Conservation (phyloP, 768 basidiomycete species). For the Pisolithus sp. region DNA sequence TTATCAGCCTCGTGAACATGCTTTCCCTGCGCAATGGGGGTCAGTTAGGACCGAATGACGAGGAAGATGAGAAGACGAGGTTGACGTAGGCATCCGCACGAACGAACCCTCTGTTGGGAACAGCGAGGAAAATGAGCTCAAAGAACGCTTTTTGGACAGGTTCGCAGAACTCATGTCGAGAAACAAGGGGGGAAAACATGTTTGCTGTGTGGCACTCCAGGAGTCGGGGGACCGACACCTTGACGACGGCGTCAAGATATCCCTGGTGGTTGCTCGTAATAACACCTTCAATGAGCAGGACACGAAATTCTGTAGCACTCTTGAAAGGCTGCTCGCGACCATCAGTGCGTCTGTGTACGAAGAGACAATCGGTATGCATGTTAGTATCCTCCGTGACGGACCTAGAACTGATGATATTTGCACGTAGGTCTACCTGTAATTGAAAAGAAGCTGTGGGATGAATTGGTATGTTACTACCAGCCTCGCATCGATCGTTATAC, state of each 20-base stretch:
- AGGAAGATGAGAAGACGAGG: neutral
- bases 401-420: neutral
- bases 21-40: neutral
- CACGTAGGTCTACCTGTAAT: neutral
- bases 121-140: neutral
- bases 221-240: neutral
- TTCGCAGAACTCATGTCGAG: neutral
- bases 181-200: neutral
- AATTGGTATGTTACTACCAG: neutral
- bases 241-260: neutral
- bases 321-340: neutral
- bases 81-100: slow-evolving; percentile 7
- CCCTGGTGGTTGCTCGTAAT: neutral
- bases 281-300: neutral
- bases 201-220: neutral
- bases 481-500: neutral
- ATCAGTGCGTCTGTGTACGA: neutral
- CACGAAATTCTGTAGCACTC: neutral
- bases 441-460: neutral
- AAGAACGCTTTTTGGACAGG: neutral
- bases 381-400: neutral
- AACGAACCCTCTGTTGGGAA: neutral
- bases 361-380: neutral
- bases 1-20: slow-evolving; percentile 1
- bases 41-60: neutral